phyloP scores from a whole-genome alignment of 345 rosid species.

The Brassica nigra region DNA sequence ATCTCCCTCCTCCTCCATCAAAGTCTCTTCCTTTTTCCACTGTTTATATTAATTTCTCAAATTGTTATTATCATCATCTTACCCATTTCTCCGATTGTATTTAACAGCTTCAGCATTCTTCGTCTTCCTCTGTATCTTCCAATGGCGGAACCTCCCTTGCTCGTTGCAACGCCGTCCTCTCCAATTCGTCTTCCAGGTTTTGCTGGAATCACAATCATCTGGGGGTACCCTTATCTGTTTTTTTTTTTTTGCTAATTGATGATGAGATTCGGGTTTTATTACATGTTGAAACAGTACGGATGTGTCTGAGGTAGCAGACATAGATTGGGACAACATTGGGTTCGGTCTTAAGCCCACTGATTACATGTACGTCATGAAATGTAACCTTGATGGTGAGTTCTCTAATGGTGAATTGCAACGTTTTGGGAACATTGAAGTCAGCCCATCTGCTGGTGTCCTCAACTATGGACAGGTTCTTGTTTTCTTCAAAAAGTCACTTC shows the following conservation, averaged over 20 bases:
- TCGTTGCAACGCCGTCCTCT: conserved; percentile 36
- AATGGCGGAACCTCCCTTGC: conserved; percentile 42
- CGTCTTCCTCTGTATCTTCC: conserved; percentile 27
- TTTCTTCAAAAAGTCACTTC: background rate
- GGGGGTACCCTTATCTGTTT: background rate
- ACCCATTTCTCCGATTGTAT: conserved; percentile 10
- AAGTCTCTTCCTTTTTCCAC: conserved; percentile 41
- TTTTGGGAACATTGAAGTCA: conserved; percentile 86
- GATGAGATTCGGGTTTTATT: conserved; percentile 4
- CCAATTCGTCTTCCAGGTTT: conserved; percentile 35
- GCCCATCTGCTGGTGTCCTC: conserved; percentile 84
- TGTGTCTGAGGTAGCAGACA: conserved; percentile 53
- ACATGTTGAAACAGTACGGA: conserved; percentile 39
- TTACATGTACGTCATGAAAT: conserved; percentile 85
- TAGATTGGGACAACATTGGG: conserved; percentile 91
- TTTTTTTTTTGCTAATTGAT: background rate
- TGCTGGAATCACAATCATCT: background rate
- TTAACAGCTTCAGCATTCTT: conserved; percentile 44
- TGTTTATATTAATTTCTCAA: background rate
- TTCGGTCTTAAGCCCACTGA: conserved; percentile 72
- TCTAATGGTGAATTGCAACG: conserved; percentile 69
- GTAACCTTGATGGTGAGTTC: conserved; percentile 56
- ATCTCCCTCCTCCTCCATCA: conserved; percentile 36
- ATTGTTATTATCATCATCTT: background rate
- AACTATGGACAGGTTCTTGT: conserved; percentile 88